Base-by-base conservation (phyloP, 192 early-diverging fungal genomes). In the Coemansia nantahalensis region DNA sequence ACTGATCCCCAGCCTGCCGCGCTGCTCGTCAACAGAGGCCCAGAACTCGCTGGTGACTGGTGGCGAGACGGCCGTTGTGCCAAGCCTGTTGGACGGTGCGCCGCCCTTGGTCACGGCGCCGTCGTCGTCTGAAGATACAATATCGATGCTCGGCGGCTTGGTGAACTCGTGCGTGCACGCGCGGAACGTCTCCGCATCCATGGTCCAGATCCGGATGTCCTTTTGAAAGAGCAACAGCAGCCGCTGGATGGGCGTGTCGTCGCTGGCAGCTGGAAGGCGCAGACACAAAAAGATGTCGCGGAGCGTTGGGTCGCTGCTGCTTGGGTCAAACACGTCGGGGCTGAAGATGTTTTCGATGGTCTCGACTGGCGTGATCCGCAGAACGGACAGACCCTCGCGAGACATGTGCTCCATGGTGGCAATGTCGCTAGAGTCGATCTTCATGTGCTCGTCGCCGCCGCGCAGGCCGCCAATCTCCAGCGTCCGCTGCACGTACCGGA, bases 261-360 rank as follows among this genome's bases (percentile, higher is more conserved):
- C 44, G 54, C 40, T 28, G 33, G 41, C 49, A 7, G 28, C 9
- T 16, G 22, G 43, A 10, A 39, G 17, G 13, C 24, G 22, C 49
- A 61, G 56, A 44, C 56, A 59, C 22, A 75, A 10, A 14, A 53
- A 38, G 15, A 75, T 64, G 16, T 45, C 43, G 26, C 31, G 37
- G 24, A 63, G 48, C 18, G 17, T 31, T 16, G 34, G 39, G 23
- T 64, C 56, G 17, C 18, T 17, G 36, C 65, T 63, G 36, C 26
- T 28, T 7, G 72, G 72, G 31, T 75, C 56, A 53, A 75, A 75
- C 1, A 54, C 37, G 12, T 11, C 17, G 15, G 46, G 17, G 0
- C 48, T 52, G 42, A 75, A 68, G 5, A 75, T n/a, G 6, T 34
- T 52, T 53, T 75, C 72, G 24, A 64, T 63, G 5, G 59, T 60